Evolutionary conservation across 2,329 filamentous ascomycete species (phyloP).

Genomic region (Colletotrichum brevisporum): DNA sequence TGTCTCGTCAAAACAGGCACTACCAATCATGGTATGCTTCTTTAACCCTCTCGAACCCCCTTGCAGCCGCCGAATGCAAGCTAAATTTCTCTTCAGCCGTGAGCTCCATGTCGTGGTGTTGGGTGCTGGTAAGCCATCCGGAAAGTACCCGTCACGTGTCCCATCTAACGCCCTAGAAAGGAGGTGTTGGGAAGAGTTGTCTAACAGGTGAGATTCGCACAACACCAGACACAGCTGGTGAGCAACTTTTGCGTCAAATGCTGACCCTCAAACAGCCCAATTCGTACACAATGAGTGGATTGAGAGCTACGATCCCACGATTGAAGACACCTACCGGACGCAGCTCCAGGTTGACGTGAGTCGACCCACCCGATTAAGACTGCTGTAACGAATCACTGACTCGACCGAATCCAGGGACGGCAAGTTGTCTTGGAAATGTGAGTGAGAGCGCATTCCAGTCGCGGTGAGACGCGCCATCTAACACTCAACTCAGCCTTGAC

Average conservation of each 20-base stretch:
- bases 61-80: not conserved
- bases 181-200: constrained; percentile 93
- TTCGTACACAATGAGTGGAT: constrained; percentile 97
- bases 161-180: constrained; percentile 43
- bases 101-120: constrained; percentile 89
- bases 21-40: constrained; percentile 41
- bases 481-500: constrained; percentile 73
- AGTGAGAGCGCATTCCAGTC: constrained; percentile 48
- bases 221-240: not conserved
- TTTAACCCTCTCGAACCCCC: not conserved
- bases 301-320: constrained; percentile 86
- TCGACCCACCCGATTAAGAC: constrained; percentile 43
- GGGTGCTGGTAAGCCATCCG: constrained; percentile 75
- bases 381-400: constrained; percentile 47
- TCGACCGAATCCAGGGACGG: constrained; percentile 72
- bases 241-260: not conserved
- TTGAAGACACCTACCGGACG: constrained; percentile 83
- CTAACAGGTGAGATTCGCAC: constrained; percentile 76
- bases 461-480: constrained; percentile 41
- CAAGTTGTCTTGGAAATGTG: constrained; percentile 93
- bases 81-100: constrained; percentile 62
- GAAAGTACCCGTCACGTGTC: constrained; percentile 36
- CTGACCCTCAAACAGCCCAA: constrained; percentile 73
- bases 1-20: constrained; percentile 41
- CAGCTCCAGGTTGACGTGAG: constrained; percentile 87